Evolutionary conservation across 192 early-diverging fungal species (phyloP).

Genomic region (Umbelopsis ramanniana): DNA sequence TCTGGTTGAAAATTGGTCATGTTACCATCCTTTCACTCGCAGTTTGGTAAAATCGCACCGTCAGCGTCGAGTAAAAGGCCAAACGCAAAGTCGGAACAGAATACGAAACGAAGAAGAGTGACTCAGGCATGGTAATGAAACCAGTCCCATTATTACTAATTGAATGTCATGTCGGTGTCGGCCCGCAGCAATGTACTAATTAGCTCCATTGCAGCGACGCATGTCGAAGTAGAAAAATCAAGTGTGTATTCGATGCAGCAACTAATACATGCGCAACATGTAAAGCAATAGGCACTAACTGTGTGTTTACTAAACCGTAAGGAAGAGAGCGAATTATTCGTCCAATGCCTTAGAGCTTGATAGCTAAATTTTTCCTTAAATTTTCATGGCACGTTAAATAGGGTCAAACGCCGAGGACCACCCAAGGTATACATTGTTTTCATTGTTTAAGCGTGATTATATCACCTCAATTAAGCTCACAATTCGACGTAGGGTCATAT

Average conservation of each 20-base stretch:
- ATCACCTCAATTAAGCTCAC: too few species aligned
- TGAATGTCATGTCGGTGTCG: neutral
- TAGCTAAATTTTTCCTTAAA: too few species aligned
- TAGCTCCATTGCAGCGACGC: neutral
- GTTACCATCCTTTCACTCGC: conserved; percentile 11
- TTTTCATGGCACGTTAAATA: neutral
- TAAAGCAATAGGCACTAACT: neutral
- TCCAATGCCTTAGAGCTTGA: too few species aligned
- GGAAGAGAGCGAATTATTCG: neutral
- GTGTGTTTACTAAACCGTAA: conserved; percentile 15
- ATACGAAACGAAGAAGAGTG: conserved; percentile 14
- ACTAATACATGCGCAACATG: neutral
- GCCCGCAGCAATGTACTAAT: neutral
- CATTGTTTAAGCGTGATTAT: neutral
- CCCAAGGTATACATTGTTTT: neutral
- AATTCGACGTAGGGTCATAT: neutral
- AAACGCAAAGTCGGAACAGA: neutral
- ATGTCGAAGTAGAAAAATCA: conserved; percentile 12
- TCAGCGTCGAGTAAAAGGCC: neutral
- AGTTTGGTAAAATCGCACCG: conserved; percentile 3
- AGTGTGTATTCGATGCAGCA: neutral
- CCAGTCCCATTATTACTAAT: neutral
- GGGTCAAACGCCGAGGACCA: conserved; percentile 2
- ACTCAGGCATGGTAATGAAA: conserved; percentile 20
- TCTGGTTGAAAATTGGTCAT: neutral